Evolutionary conservation across 768 basidiomycete species (phyloP).

Genomic region (Sutorius australiensis): DNA sequence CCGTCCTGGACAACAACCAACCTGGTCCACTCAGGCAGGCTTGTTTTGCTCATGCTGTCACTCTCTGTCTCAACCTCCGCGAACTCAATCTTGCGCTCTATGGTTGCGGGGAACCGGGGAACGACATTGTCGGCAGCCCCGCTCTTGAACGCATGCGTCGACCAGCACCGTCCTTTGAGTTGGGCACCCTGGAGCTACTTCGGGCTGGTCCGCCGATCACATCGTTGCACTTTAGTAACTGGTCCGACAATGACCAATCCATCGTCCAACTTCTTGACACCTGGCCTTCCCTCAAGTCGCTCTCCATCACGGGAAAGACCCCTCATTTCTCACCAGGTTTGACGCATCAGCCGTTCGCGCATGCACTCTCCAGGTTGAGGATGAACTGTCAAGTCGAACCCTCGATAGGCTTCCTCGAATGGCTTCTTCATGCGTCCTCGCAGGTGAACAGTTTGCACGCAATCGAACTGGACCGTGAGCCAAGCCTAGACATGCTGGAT

Average conservation of each 20-base stretch:
- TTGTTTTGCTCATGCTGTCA: slow-evolving; percentile 57
- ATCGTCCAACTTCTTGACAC: slow-evolving; percentile 60
- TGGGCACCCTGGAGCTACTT: slow-evolving; percentile 48
- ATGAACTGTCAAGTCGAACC: slow-evolving; percentile 66
- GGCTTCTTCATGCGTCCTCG: slow-evolving; percentile 62
- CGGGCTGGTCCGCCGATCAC: slow-evolving; percentile 51
- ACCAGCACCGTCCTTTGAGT: slow-evolving; percentile 52
- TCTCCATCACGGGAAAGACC: slow-evolving; percentile 56
- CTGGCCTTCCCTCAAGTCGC: slow-evolving; percentile 55
- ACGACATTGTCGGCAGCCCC: slow-evolving; percentile 47
- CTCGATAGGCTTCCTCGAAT: slow-evolving; percentile 58
- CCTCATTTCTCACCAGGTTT: slow-evolving; percentile 45
- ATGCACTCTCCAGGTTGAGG: slow-evolving; percentile 49
- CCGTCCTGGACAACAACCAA: slow-evolving; percentile 65
- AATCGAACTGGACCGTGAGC: slow-evolving; percentile 61
- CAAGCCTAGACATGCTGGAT: slow-evolving; percentile 51
- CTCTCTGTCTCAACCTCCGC: slow-evolving; percentile 55
- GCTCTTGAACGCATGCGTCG: slow-evolving; percentile 46
- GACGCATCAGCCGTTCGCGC: slow-evolving; percentile 39
- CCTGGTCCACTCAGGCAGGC: slow-evolving; percentile 51
- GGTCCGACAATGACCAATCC: slow-evolving; percentile 58
- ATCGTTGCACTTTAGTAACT: slow-evolving; percentile 61
- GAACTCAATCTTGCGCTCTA: slow-evolving; percentile 57
- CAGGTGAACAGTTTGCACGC: slow-evolving; percentile 41
- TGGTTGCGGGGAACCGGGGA: slow-evolving; percentile 49